Evolutionary conservation across 2,329 filamentous ascomycete genomes (phyloP).

Genomic region (Aureobasidium leucospermi): DNA sequence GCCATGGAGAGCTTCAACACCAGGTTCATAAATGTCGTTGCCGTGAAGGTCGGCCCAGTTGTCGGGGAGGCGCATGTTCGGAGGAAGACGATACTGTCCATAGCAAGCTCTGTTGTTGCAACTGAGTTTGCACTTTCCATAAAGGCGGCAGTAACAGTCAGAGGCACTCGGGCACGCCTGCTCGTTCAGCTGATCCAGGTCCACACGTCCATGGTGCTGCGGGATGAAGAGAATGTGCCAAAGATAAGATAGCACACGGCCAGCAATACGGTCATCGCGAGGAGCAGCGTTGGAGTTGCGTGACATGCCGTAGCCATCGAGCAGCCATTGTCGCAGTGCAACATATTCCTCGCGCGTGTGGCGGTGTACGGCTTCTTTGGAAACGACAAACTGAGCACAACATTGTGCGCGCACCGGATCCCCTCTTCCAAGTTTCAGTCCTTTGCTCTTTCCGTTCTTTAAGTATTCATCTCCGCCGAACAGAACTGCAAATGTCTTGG

Average conservation of each 20-base stretch:
- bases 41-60: slow-evolving; percentile 4
- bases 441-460: slow-evolving; percentile 19
- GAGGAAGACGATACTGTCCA: slow-evolving; percentile 34
- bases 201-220: slow-evolving; percentile 21
- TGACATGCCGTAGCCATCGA: slow-evolving; percentile 30
- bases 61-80: slow-evolving; percentile 29
- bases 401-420: slow-evolving; percentile 12
- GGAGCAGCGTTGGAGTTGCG: slow-evolving; percentile 40
- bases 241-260: slow-evolving; percentile 56
- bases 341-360: slow-evolving; percentile 49
- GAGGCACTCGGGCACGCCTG: slow-evolving; percentile 49
- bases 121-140: slow-evolving; percentile 50
- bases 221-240: slow-evolving; percentile 51
- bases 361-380: slow-evolving; percentile 43
- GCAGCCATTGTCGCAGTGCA: slow-evolving; percentile 52
- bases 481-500: slow-evolving; percentile 44
- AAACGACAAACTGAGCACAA: slow-evolving; percentile 55
- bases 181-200: slow-evolving; percentile 33
- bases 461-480: slow-evolving; percentile 14
- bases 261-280: slow-evolving; percentile 44
- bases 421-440: slow-evolving; percentile 41
- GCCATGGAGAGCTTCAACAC: not conserved
- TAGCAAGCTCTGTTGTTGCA: slow-evolving; percentile 29
- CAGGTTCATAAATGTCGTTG: not conserved
- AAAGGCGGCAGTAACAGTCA: slow-evolving; percentile 61